Evolutionary conservation across 2,329 filamentous ascomycete species (phyloP).

Genomic region (Stagonosporopsis tanaceti): DNA sequence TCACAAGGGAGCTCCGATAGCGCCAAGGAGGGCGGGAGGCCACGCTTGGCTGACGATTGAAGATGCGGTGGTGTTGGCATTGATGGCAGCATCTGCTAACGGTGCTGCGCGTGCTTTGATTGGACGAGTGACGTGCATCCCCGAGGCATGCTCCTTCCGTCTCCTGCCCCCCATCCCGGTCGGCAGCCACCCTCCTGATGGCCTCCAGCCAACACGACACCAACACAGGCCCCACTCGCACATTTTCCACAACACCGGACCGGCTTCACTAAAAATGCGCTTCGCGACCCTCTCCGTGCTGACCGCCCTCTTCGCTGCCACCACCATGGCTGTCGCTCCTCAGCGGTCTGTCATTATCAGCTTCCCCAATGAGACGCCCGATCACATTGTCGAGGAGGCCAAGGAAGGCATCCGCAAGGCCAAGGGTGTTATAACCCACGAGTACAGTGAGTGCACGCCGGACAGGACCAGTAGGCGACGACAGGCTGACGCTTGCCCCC

Average conservation of each 20-base stretch:
- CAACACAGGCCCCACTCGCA: neutral
- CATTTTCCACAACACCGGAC: neutral
- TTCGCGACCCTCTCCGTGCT: slow-evolving; percentile 65
- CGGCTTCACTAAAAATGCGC: slow-evolving; percentile 65
- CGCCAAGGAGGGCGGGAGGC: neutral
- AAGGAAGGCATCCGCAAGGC: slow-evolving; percentile 74
- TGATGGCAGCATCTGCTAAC: neutral
- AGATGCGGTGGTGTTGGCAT: neutral
- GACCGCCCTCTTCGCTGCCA: slow-evolving; percentile 64
- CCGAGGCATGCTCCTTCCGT: slow-evolving; percentile 13
- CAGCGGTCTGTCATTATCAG: slow-evolving; percentile 80
- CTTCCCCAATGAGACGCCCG: slow-evolving; percentile 74
- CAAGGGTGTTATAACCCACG: slow-evolving; percentile 78
- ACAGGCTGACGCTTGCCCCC: slow-evolving; percentile 36
- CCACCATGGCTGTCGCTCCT: slow-evolving; percentile 66
- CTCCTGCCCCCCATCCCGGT: neutral
- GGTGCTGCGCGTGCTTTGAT: slow-evolving; percentile 1
- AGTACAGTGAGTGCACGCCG: slow-evolving; percentile 62
- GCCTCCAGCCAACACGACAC: neutral
- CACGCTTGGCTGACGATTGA: slow-evolving; percentile 4
- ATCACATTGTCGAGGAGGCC: slow-evolving; percentile 72
- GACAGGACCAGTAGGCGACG: neutral
- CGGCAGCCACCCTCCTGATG: slow-evolving; percentile 11
- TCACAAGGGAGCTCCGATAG: neutral
- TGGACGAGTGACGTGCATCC: slow-evolving; percentile 15